Evolutionary conservation across 225 moss, liverwort and hornwort genomes (phyloP), one percentile per base, ranked within the genome.

Genomic region (Takakia lepidozioides): DNA sequence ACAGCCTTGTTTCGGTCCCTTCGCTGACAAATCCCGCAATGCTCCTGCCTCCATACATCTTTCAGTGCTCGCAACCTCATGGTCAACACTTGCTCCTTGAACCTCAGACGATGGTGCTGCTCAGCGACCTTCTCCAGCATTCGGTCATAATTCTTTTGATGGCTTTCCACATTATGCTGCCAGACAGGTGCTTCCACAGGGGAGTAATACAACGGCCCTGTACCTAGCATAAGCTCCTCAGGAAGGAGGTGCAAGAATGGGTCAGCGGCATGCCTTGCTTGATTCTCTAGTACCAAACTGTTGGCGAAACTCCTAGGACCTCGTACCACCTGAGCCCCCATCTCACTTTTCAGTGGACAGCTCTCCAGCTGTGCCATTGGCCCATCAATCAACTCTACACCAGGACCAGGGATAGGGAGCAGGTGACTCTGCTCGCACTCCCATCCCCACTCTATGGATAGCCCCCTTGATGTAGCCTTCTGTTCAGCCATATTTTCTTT

Each of bases 1-100:
- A 87, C 85, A 20, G 87, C 73, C 57, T 98, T 98, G 8, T 82
- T 56, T 16, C 91, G 73, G 43, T 78, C 87, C 62, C 76, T 82
- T 54, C 84, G 76, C 21, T 78, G 91, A 44, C 58, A 72, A 7
- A 74, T 43, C 38, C 74, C 86, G 68, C 59, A 56, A 53, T 78
- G 80, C 14, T 80, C 87, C 61, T 74, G 78, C 54, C 77, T 74
- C 71, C 82, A 75, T 35, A 72, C 87, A 51, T 90, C 87, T 62
- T 78, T 85, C 14, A 87, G 63, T 1, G 82, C 82, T 50, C 85
- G 80, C 30, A 71, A 83, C 62, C 75, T 91, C 54, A 86, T 63
- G 8, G 87, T 83, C 17, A 98, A 60, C 24, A 81, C 56, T 29
- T 60, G 73, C 80, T 81, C 78, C n/a, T 78, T 69, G 30, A 98